Conservation (phyloP, 2,329 filamentous ascomycete species). For the Cladophialophora exuberans region DNA sequence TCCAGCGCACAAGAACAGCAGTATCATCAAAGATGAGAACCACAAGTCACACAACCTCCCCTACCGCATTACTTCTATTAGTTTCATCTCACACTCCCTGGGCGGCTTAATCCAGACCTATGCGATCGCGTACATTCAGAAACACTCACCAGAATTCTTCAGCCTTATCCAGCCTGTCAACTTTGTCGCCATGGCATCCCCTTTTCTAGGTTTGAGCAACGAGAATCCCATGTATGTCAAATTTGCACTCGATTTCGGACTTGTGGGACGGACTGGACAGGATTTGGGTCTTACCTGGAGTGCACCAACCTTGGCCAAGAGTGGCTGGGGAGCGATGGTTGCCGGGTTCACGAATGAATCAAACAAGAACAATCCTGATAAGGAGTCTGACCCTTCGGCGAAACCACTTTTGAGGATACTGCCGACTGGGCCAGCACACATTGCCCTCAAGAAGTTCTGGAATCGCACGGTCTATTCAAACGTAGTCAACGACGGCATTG, state of each 20-base stretch:
- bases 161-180: conserved; percentile 84
- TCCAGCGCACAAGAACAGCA: conserved; percentile 64
- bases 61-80: conserved; percentile 77
- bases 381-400: conserved; percentile 78
- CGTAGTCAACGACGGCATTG: conserved; percentile 86
- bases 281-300: conserved; percentile 93
- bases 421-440: conserved; percentile 81
- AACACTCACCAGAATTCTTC: conserved; percentile 79
- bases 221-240: conserved; percentile 97
- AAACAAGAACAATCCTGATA: conserved; percentile 52
- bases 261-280: conserved; percentile 94
- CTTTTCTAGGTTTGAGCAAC: conserved; percentile 84
- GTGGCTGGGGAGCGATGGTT: conserved; percentile 76
- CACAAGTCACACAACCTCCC: conserved; percentile 51
- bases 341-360: conserved; percentile 60
- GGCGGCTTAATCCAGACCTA: conserved; percentile 87
- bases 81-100: conserved; percentile 85
- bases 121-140: conserved; percentile 80
- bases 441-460: conserved; percentile 74
- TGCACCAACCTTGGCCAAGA: conserved; percentile 68
- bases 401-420: conserved; percentile 78
- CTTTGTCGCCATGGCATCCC: conserved; percentile 89
- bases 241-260: conserved; percentile 92
- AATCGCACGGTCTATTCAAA: conserved; percentile 82
- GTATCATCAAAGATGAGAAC: conserved; percentile 54